Evolutionary conservation across 768 basidiomycete genomes (phyloP), one percentile per base, ranked within the genome.

Genomic region (Daedaleopsis nitida): DNA sequence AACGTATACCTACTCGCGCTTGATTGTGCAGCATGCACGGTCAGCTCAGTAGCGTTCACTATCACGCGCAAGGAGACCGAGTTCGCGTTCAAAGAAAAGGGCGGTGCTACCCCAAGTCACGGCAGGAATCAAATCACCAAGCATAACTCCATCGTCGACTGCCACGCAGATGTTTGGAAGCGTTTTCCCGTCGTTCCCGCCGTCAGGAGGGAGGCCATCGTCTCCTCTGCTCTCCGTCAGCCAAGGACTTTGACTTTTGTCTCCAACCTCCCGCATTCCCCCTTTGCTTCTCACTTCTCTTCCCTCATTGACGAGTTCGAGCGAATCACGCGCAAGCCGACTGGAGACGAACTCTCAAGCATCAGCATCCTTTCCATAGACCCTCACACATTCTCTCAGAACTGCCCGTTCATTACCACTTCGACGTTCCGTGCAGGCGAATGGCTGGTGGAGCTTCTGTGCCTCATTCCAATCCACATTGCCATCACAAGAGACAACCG

Each of bases 401-500:
- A 34, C 58, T 32, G 53, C 39, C 16, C 21, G 4, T 16, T 63
- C 72, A 63, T n/a, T n/a, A n/a, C 69, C 13, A 55, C 74, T 5
- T 83, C 83, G 3, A 63, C 64, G 5, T 81, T 80, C 60, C 74
- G 74, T 16, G 75, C 76, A 0, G 86, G 86, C 38, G 85, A 88
- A 68, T 87, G 87, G 87, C 68, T 87, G 0, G 84, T 83, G 0
- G 82, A 86, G 14, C 68, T 87, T 9, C 62, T 87, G 1, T 87
- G 86, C 58, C 72, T 87, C 34, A 86, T 87, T 47, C 86, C 86
- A 0, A 86, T 87, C 32, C 86, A 88, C 34, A 76, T 87, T 34
- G 86, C 86, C 0, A 66, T 88, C 23, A 81, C 83, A 3, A 76
- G 76, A 14, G 85, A 86, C 50, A 88, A 87, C 63, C 74, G 83